Evolutionary conservation across 2,329 filamentous ascomycete species (phyloP).

Genomic region (Chaetomium sp.): DNA sequence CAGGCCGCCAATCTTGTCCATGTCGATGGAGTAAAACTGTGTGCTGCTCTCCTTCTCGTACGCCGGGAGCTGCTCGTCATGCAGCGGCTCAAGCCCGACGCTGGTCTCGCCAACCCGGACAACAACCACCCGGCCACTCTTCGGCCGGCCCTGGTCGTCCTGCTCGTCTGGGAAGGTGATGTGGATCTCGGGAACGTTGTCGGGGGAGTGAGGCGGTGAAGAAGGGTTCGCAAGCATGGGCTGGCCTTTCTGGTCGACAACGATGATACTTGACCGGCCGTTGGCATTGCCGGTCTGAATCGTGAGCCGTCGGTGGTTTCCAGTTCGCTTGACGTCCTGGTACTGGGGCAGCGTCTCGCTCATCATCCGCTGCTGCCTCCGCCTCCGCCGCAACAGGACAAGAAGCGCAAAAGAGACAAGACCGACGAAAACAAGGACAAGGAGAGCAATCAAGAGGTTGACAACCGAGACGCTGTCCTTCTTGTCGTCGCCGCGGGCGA

Average conservation of each 20-base stretch:
- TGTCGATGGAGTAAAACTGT: conserved; percentile 88
- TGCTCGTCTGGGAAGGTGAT: conserved; percentile 98
- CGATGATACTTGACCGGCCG: conserved; percentile 62
- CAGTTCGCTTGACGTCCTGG: conserved; percentile 41
- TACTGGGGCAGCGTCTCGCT: conserved; percentile 62
- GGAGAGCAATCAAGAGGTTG: conserved; percentile 70
- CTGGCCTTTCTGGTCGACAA: conserved; percentile 71
- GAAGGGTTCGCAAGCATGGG: conserved; percentile 69
- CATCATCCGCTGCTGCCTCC: conserved; percentile 39
- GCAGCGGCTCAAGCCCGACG: conserved; percentile 82
- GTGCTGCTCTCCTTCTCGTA: conserved; percentile 76
- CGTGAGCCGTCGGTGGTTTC: conserved; percentile 50
- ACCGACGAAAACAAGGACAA: conserved; percentile 69
- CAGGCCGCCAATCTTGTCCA: conserved; percentile 87
- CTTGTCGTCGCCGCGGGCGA: conserved; percentile 41
- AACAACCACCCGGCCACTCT: conserved; percentile 82
- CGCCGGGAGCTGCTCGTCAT: conserved; percentile 73
- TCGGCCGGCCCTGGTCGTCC: conserved; percentile 72
- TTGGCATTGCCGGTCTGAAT: conserved; percentile 49
- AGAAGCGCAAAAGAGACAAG: conserved; percentile 63
- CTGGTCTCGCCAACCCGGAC: conserved; percentile 84
- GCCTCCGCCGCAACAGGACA: conserved; percentile 63
- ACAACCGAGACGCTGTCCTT: conserved; percentile 47
- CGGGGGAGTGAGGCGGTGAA: conserved; percentile 71
- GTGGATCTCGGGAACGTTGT: conserved; percentile 86